These are phyloP conservation scores for Chlamydomonas reinhardtii DNA, from an alignment of 163 green algal species.

Conservation along the genomic window DNA sequence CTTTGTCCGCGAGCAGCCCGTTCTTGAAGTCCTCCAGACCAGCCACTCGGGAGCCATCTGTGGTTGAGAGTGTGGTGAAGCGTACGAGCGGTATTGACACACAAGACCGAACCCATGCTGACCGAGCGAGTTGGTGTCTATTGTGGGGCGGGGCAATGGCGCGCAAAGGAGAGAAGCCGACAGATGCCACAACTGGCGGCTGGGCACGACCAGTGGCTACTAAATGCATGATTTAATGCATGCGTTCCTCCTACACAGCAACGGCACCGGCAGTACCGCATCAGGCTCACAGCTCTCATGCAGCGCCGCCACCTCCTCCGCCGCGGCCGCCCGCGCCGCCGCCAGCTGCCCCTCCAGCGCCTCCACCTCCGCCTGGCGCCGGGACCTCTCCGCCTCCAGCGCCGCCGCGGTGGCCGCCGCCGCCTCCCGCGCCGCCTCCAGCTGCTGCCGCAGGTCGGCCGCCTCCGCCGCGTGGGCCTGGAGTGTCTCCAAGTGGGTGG, in stretches of 20 bases:
- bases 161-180: too few relatives aligned
- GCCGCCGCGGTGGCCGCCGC: neutral
- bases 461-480: neutral
- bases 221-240: too few relatives aligned
- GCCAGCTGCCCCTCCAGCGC: conserved; percentile 5
- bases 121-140: too few relatives aligned
- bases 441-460: neutral
- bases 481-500: too few relatives aligned
- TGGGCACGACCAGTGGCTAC: too few relatives aligned
- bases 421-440: neutral
- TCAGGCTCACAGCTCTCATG: conserved; percentile 31
- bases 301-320: conserved; percentile 14
- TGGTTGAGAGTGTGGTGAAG: neutral
- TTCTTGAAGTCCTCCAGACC: conserved; percentile 51
- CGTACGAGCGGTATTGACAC: too few relatives aligned
- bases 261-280: neutral
- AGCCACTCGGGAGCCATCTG: conserved; percentile 23
- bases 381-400: conserved; percentile 12
- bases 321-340: neutral
- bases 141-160: too few relatives aligned
- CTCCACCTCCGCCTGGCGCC: neutral
- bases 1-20: conserved; percentile 38
- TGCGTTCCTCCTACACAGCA: too few relatives aligned
- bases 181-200: too few relatives aligned
- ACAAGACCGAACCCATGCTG: too few relatives aligned